A percentile compares a stretch with the other conserved stretches of the same genome.
Evolutionary conservation across 2,329 filamentous ascomycete genomes (phyloP).

Genomic region (Fusarium virguliforme): DNA sequence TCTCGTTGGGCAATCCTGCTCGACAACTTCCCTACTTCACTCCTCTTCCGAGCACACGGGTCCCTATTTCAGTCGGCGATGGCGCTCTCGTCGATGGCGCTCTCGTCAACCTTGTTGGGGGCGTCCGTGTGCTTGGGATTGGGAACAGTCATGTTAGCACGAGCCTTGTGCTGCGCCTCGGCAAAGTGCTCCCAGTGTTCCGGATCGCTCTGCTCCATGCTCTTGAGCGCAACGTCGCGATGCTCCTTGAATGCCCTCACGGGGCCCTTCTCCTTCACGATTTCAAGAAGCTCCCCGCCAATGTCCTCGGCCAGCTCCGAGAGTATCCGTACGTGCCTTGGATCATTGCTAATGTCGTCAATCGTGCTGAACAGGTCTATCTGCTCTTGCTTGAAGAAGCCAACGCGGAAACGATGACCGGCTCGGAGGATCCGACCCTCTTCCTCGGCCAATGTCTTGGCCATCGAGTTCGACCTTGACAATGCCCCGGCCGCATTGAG

Average conservation of each 20-base stretch:
- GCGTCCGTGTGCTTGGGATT: conserved; percentile 50
- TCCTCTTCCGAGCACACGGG: conserved; percentile 3
- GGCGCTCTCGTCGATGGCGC: conserved; percentile 63
- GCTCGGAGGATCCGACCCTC: conserved; percentile 71
- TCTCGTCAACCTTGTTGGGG: conserved; percentile 55
- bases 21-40: conserved; percentile 8
- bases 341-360: conserved; percentile 67
- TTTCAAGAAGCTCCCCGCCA: conserved; percentile 71
- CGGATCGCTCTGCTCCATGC: conserved; percentile 74
- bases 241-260: conserved; percentile 75
- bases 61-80: conserved; percentile 57
- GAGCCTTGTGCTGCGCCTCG: conserved; percentile 73
- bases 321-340: conserved; percentile 68
- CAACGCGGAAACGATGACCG: conserved; percentile 71
- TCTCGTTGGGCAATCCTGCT: conserved; percentile 13
- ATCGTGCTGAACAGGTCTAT: conserved; percentile 65
- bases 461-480: conserved; percentile 69
- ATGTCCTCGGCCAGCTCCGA: conserved; percentile 76
- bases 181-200: conserved; percentile 76
- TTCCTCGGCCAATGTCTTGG: conserved; percentile 69
- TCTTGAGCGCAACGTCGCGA: conserved; percentile 65
- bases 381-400: conserved; percentile 68
- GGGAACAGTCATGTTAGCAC: conserved; percentile 65
- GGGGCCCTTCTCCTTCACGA: conserved; percentile 71
- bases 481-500: conserved; percentile 60